These are phyloP conservation scores for Claviceps lovelessii DNA, from an alignment of 2,329 filamentous ascomycete species.

Conservation along the genomic window DNA sequence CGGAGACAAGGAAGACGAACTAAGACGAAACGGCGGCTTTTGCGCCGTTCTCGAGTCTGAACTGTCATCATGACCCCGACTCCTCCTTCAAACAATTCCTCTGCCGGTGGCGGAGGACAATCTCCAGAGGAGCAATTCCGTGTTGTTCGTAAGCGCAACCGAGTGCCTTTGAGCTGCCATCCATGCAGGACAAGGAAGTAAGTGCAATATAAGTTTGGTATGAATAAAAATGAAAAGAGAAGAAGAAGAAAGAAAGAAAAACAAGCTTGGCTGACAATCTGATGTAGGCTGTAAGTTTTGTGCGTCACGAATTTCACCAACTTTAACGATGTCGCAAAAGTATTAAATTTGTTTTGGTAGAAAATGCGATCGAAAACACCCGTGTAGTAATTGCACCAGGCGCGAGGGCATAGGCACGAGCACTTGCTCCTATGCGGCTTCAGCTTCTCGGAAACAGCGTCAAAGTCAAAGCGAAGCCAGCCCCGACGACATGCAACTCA, in stretches of 20 bases:
- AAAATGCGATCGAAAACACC: conserved; percentile 85
- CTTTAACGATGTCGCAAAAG: background rate
- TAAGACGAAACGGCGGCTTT: background rate
- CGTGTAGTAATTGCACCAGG: conserved; percentile 90
- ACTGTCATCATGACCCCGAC: conserved; percentile 51
- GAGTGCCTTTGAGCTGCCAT: conserved; percentile 80
- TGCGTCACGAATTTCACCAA: background rate
- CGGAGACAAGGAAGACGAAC: background rate
- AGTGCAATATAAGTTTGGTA: background rate
- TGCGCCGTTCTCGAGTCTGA: background rate
- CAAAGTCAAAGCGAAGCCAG: conserved; percentile 44
- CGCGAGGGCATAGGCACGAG: conserved; percentile 67
- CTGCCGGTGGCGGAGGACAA: conserved; percentile 53
- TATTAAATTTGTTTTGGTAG: conserved; percentile 25
- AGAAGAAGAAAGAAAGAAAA: background rate
- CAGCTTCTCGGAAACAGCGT: conserved; percentile 56
- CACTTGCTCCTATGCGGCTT: conserved; percentile 74
- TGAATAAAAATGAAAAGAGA: background rate
- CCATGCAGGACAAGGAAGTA: conserved; percentile 88
- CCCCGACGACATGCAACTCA: conserved; percentile 96
- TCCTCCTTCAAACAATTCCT: conserved; percentile 64
- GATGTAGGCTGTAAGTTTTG: conserved; percentile 23
- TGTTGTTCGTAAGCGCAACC: conserved; percentile 81
- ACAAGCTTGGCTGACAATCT: conserved; percentile 4
- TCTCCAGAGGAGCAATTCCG: conserved; percentile 79